phyloP scores from a whole-genome alignment of 2,329 filamentous ascomycete species.

The Exserohilum turcica region DNA sequence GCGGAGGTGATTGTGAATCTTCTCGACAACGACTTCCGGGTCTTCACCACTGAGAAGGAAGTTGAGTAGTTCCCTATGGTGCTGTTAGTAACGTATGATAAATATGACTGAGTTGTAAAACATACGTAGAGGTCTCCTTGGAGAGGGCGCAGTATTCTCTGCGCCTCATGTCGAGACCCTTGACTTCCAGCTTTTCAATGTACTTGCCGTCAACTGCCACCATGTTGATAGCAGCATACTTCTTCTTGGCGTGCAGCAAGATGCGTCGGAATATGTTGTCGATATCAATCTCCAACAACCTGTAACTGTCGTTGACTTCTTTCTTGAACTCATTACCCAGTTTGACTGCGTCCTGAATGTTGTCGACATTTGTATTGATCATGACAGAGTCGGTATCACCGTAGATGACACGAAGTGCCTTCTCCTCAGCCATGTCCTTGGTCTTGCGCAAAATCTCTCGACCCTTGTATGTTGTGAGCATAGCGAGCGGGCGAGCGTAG shows the following conservation, averaged over 20 bases:
- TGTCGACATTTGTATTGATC: conserved; percentile 99
- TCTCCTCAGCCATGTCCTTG: conserved; percentile 91
- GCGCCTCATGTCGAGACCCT: conserved; percentile 96
- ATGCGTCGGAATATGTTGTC: conserved; percentile 96
- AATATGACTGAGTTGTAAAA: conserved; percentile 5
- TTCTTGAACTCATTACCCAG: conserved; percentile 95
- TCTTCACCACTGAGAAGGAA: conserved; percentile 95
- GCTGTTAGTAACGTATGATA: conserved; percentile 12
- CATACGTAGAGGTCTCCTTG: conserved; percentile 82
- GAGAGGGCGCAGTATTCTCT: conserved; percentile 95
- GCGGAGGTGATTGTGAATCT: conserved; percentile 91
- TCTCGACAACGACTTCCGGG: conserved; percentile 81
- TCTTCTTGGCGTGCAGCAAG: conserved; percentile 96
- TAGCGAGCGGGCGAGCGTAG: conserved; percentile 91
- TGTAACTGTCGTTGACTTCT: conserved; percentile 92
- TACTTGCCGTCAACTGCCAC: conserved; percentile 87
- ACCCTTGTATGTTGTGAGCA: conserved; percentile 95
- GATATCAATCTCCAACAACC: conserved; percentile 93
- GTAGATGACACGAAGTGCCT: conserved; percentile 92
- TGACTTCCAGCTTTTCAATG: conserved; percentile 94
- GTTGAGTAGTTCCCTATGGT: conserved; percentile 73
- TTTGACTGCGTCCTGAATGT: conserved; percentile 84
- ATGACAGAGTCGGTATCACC: conserved; percentile 99
- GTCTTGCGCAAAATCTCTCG: conserved; percentile 96
- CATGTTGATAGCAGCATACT: conserved; percentile 96